Percentiles rank a stretch among this genome's conserved stretches.
These are phyloP conservation scores for Neurospora crassa DNA, from an alignment of 2,329 filamentous ascomycete genomes.

Conservation along the genomic window DNA sequence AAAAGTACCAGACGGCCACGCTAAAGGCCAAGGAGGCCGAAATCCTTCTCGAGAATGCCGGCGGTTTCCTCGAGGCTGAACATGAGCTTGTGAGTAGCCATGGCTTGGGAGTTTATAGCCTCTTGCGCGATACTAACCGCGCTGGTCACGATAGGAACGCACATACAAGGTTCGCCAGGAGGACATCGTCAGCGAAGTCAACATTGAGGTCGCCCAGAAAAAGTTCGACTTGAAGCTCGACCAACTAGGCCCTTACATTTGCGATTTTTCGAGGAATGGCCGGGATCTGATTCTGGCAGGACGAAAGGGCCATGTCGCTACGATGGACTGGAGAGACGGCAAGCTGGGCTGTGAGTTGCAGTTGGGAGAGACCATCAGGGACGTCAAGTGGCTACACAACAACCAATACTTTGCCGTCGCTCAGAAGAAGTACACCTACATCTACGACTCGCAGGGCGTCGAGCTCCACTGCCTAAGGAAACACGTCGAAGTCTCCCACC, in stretches of 20 bases:
- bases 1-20: conserved; percentile 71
- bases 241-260: conserved; percentile 74
- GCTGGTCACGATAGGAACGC: conserved; percentile 41
- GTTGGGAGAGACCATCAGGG: conserved; percentile 79
- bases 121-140: not conserved
- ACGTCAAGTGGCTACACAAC: conserved; percentile 88
- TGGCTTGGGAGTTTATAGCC: not conserved
- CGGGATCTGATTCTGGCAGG: conserved; percentile 77
- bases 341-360: conserved; percentile 89
- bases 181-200: conserved; percentile 67
- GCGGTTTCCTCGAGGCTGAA: conserved; percentile 82
- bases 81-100: conserved; percentile 46
- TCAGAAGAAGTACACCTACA: conserved; percentile 94
- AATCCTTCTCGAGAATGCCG: conserved; percentile 78
- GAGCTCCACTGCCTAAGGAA: conserved; percentile 88
- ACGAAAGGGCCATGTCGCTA: conserved; percentile 87
- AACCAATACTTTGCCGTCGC: conserved; percentile 91
- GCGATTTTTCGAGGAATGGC: conserved; percentile 85
- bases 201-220: conserved; percentile 81
- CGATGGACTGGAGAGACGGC: conserved; percentile 91
- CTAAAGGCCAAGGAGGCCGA: conserved; percentile 89
- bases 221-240: conserved; percentile 82
- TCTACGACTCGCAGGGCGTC: conserved; percentile 85
- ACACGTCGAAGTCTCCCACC: conserved; percentile 81
- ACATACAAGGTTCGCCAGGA: conserved; percentile 90